These are phyloP conservation scores for Omphalea diandra DNA, from an alignment of 441 rosid genomes.

Conservation along the genomic window DNA sequence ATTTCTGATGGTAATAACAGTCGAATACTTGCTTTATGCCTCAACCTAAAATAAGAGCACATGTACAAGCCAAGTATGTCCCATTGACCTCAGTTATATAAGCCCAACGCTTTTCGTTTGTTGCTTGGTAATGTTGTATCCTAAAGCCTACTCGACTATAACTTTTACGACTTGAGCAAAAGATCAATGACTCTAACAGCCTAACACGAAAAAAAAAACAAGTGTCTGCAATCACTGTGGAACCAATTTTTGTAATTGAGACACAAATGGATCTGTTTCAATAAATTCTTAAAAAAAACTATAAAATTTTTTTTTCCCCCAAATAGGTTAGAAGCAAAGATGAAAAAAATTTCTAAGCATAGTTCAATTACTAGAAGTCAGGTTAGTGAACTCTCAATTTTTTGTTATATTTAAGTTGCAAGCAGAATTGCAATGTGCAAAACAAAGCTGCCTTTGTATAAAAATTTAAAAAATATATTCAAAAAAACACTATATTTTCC, in stretches of 20 bases:
- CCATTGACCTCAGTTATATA: not conserved
- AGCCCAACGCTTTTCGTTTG: not conserved
- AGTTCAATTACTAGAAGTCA: not conserved
- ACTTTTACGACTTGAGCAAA: not conserved
- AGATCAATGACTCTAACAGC: not conserved
- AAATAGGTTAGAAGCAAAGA: not conserved
- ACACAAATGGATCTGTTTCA: not conserved
- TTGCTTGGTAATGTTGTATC: conserved; percentile 2
- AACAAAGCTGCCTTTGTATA: not conserved
- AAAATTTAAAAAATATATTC: no score
- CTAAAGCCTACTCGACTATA: not conserved
- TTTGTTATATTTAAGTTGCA: not conserved
- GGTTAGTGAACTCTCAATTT: not conserved
- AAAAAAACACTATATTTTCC: not conserved
- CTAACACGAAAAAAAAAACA: not conserved
- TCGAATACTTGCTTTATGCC: no score
- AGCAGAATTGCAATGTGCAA: not conserved
- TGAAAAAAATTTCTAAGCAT: not conserved
- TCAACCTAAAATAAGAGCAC: not conserved
- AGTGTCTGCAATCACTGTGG: not conserved
- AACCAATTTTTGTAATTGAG: not conserved
- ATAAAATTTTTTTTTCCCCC: not conserved
- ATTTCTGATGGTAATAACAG: not conserved
- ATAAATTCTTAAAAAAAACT: not conserved
- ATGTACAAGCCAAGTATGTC: not conserved